A percentile compares a stretch with the other conserved stretches of the same genome.
phyloP scores from a whole-genome alignment of 1,284 basidiomycete genomes.

The Abortiporus biennis region DNA sequence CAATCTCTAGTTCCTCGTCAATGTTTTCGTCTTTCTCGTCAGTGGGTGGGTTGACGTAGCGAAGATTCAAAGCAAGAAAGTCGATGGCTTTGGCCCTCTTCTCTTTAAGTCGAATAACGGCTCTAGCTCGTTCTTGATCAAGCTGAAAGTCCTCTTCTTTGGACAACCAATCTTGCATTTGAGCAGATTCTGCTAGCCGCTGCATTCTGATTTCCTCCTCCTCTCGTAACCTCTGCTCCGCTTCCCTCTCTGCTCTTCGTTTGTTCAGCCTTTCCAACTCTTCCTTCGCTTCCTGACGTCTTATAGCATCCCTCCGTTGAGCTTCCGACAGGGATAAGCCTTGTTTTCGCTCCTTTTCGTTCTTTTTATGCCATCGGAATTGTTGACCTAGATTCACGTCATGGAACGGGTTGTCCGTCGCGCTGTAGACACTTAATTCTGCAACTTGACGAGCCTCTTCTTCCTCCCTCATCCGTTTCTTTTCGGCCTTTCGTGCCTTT shows the following conservation, averaged over 20 bases:
- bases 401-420: slow-evolving; percentile 95
- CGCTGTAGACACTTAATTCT: slow-evolving; percentile 89
- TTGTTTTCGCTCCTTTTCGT: slow-evolving; percentile 89
- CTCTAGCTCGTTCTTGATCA: slow-evolving; percentile 87
- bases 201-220: slow-evolving; percentile 90
- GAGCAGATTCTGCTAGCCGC: slow-evolving; percentile 85
- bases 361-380: slow-evolving; percentile 98
- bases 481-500: slow-evolving; percentile 75
- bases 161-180: slow-evolving; percentile 97
- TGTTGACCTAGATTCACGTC: slow-evolving; percentile 93
- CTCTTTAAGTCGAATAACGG: slow-evolving; percentile 91
- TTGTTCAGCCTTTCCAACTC: slow-evolving; percentile 91
- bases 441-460: slow-evolving; percentile 85
- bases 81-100: slow-evolving; percentile 95
- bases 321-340: slow-evolving; percentile 82
- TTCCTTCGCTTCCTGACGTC: slow-evolving; percentile 89
- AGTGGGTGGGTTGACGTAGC: slow-evolving; percentile 67
- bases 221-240: slow-evolving; percentile 81
- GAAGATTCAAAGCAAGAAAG: slow-evolving; percentile 89
- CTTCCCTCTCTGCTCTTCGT: slow-evolving; percentile 88
- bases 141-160: slow-evolving; percentile 98
- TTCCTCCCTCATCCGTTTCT: slow-evolving; percentile 75
- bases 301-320: slow-evolving; percentile 72
- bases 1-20: slow-evolving; percentile 88
- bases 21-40: slow-evolving; percentile 66